These are phyloP conservation scores for Pelagomonas calceolata DNA, from an alignment of 108 stramenopile species.

Conservation along the genomic window DNA sequence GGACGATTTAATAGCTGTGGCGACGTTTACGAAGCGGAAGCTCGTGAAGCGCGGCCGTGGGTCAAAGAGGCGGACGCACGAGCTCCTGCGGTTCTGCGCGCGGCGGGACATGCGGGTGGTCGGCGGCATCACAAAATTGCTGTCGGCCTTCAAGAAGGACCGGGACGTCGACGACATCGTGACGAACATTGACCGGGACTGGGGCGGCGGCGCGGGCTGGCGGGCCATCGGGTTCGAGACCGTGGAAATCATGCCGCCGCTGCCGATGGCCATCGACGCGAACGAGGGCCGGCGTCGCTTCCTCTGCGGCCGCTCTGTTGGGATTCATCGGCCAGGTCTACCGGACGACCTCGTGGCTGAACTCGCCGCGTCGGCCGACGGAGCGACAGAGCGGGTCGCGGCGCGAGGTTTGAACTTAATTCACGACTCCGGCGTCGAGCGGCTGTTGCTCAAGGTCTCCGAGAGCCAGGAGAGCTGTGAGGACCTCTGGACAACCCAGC, in stretches of 20 bases:
- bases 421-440: conserved; percentile 39
- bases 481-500: no score
- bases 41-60: conserved; percentile 13
- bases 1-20: conserved; percentile 42
- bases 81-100: conserved; percentile 54
- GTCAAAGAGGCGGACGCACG: conserved; percentile 26
- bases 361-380: background rate
- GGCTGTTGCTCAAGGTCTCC: conserved; percentile 6
- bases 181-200: conserved; percentile 62
- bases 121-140: conserved; percentile 52
- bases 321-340: background rate
- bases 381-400: conserved; percentile 5
- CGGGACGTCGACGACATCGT: conserved; percentile 42
- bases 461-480: no score
- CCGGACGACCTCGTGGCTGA: background rate
- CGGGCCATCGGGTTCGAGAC: conserved; percentile 38
- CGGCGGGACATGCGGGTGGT: conserved; percentile 35
- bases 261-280: conserved; percentile 40
- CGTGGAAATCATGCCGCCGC: conserved; percentile 41
- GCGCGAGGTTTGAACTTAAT: conserved; percentile 10
- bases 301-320: conserved; percentile 15
- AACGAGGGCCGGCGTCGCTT: conserved; percentile 16
- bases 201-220: conserved; percentile 44
- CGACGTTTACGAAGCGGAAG: conserved; percentile 44
- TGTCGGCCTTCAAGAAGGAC: conserved; percentile 38